A percentile compares a stretch with the other conserved stretches of the same genome.
phyloP scores from a whole-genome alignment of 139 green algal species.

The Gonium pectorale region DNA sequence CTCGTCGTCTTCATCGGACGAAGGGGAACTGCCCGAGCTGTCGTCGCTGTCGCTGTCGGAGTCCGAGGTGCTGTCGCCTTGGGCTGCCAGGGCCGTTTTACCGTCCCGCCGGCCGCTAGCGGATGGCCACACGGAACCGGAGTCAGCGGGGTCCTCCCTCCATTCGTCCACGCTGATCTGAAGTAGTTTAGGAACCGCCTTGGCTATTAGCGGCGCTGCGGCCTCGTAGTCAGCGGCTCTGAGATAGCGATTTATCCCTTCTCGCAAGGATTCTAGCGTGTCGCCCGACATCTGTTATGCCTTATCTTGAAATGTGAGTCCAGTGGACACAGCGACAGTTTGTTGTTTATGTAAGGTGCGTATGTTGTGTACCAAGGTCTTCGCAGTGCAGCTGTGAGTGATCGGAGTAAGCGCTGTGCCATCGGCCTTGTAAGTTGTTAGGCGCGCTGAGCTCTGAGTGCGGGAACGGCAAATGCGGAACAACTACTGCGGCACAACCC shows the following conservation, averaged over 20 bases:
- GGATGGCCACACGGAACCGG: background rate
- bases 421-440: too few species aligned
- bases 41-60: background rate
- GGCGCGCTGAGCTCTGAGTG: too few species aligned
- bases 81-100: background rate
- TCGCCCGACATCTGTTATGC: too few species aligned
- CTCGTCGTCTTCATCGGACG: background rate
- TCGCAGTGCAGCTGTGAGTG: too few species aligned
- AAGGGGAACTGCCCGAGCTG: too few species aligned
- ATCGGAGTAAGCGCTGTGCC: too few species aligned
- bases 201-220: conserved; percentile 2
- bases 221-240: background rate
- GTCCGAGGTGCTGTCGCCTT: background rate
- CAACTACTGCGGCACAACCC: too few species aligned
- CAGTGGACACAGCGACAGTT: too few species aligned
- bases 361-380: too few species aligned
- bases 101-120: background rate
- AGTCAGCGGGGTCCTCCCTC: background rate
- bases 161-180: conserved; percentile 12
- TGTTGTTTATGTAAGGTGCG: too few species aligned
- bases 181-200: conserved; percentile 20
- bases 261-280: background rate
- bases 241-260: background rate
- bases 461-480: too few species aligned
- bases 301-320: too few species aligned